These are phyloP conservation scores for Quercus ilex DNA, from an alignment of 306 rosid species.

Conservation along the genomic window DNA sequence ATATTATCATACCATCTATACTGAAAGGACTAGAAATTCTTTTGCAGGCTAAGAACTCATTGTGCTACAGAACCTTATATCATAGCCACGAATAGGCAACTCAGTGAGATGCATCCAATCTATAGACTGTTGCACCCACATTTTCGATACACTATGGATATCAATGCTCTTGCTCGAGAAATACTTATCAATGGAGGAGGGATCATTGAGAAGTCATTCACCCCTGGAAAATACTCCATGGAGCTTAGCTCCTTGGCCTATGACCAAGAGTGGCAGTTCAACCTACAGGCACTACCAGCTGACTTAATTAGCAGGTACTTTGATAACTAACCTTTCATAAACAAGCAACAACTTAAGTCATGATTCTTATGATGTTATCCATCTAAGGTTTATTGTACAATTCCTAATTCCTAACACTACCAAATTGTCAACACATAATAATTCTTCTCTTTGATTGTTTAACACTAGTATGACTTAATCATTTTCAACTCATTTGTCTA, in stretches of 20 bases:
- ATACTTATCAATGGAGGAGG: constrained; percentile 44
- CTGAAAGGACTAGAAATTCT: not conserved
- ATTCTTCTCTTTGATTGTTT: no score
- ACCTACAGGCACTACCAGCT: constrained; percentile 44
- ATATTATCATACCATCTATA: not conserved
- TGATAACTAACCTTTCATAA: not conserved
- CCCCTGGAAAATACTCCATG: constrained; percentile 39
- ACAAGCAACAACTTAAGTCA: not conserved
- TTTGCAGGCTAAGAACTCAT: constrained; percentile 51
- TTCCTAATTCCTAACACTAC: no score
- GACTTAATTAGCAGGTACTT: constrained; percentile 44
- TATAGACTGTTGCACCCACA: constrained; percentile 46
- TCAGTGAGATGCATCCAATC: constrained; percentile 77
- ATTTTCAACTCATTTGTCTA: no score
- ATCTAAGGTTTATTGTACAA: no score
- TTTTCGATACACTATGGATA: constrained; percentile 75
- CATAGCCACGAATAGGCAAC: constrained; percentile 44
- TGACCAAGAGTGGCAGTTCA: constrained; percentile 40
- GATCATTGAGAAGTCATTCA: constrained; percentile 37
- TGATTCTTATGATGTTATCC: no score
- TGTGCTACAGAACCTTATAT: constrained; percentile 45
- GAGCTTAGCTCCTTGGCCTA: constrained; percentile 43
- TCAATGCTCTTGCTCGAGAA: constrained; percentile 56
- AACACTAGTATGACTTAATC: no score
- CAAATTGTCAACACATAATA: no score